Evolutionary conservation across 1,284 basidiomycete species (phyloP).

Genomic region (Megacollybia platyphylla): DNA sequence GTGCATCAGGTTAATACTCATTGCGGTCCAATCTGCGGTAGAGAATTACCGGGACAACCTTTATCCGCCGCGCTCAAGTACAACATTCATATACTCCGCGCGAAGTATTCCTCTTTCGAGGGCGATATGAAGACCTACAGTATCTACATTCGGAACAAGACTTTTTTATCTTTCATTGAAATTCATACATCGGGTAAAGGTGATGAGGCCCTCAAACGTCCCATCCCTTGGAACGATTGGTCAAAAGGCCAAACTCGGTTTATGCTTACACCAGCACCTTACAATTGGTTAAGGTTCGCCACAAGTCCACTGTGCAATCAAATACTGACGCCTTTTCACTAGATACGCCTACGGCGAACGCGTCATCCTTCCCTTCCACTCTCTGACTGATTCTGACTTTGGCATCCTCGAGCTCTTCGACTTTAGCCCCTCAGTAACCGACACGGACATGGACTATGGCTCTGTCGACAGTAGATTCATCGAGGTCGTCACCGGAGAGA

Average conservation of each 20-base stretch:
- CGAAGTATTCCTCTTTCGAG: constrained; percentile 16
- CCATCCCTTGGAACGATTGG: constrained; percentile 29
- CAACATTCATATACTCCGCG: constrained; percentile 29
- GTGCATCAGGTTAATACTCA: constrained; percentile 14
- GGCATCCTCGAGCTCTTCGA: constrained; percentile 5
- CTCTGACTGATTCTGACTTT: constrained; percentile 9
- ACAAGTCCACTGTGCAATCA: not conserved
- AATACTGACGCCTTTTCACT: not conserved
- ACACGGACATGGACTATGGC: not conserved
- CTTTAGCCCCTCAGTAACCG: not conserved
- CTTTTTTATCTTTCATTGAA: constrained; percentile 18
- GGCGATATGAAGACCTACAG: constrained; percentile 12
- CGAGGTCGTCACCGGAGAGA: not conserved
- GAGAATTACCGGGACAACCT: constrained; percentile 14
- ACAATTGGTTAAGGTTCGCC: constrained; percentile 26
- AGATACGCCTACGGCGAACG: constrained; percentile 36
- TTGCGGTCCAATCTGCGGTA: constrained; percentile 23
- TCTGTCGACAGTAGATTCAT: not conserved
- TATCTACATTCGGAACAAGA: constrained; percentile 23
- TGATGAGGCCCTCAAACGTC: constrained; percentile 7
- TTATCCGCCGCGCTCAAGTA: constrained; percentile 24
- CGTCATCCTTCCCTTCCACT: constrained; percentile 13
- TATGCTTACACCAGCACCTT: constrained; percentile 14
- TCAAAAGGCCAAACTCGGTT: constrained; percentile 27
- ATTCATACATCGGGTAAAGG: not conserved